Evolutionary conservation across 768 basidiomycete genomes (phyloP).

Genomic region (Pisolithus microcarpus): DNA sequence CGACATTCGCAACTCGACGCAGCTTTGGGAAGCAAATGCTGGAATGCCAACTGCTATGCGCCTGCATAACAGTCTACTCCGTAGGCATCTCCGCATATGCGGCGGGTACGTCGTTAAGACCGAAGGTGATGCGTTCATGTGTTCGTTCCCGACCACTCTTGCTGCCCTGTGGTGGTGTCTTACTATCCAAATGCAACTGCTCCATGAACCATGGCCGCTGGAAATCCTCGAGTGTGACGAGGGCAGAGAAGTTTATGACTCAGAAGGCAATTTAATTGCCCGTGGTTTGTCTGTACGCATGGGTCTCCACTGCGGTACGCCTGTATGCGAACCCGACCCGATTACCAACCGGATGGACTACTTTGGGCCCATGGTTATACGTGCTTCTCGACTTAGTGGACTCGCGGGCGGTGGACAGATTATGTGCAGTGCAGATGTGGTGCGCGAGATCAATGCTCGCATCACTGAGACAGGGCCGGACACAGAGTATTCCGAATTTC

Average conservation of each 20-base stretch:
- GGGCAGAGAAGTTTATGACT: conserved; percentile 70
- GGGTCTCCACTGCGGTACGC: conserved; percentile 92
- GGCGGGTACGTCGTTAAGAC: conserved; percentile 99
- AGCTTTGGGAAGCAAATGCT: conserved; percentile 91
- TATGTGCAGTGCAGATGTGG: conserved; percentile 81
- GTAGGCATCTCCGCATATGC: conserved; percentile 79
- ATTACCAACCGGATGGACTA: conserved; percentile 97
- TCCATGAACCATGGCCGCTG: conserved; percentile 82
- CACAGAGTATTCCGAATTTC: conserved; percentile 53
- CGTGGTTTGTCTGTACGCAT: conserved; percentile 92
- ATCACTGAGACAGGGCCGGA: conserved; percentile 48
- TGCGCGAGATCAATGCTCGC: conserved; percentile 68
- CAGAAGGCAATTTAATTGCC: conserved; percentile 60
- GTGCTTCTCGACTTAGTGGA: conserved; percentile 77
- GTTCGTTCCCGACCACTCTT: conserved; percentile 86
- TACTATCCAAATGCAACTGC: conserved; percentile 74
- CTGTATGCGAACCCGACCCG: conserved; percentile 86
- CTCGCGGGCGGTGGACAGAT: conserved; percentile 90
- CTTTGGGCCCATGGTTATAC: conserved; percentile 94
- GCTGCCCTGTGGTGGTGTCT: conserved; percentile 88
- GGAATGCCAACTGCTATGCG: conserved; percentile 94
- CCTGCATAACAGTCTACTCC: conserved; percentile 79
- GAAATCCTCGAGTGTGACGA: conserved; percentile 92
- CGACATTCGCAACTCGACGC: conserved; percentile 95
- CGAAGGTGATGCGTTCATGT: conserved; percentile 99